Evolutionary conservation across 768 basidiomycete species (phyloP), one percentile per base, ranked within the genome.

Genomic region (Auricularia cornea): DNA sequence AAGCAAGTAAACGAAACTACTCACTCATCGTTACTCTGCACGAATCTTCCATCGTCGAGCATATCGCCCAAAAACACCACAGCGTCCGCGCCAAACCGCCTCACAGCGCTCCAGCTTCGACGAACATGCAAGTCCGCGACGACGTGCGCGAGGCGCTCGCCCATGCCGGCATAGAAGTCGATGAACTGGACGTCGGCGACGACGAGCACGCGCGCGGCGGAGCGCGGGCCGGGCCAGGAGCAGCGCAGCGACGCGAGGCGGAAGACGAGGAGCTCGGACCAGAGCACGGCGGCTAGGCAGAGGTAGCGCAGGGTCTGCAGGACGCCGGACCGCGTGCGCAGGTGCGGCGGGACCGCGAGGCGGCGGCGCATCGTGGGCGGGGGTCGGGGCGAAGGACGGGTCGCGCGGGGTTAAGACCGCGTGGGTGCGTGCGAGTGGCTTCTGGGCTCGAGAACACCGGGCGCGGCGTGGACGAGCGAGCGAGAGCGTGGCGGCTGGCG

Each of bases 51-150:
- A 61, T 83, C 85, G 68, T 96, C 93, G 84, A 96, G 84, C 91
- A 96, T 90, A 72, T 97, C 94, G 40, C 95, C 95, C 28, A 94
- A 78, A 66, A 96, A 89, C 2, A 97, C 76, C 4, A 96, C 83
- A 16, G 77, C 82, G 71, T 96, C 84, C 6, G 94, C 28, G 8
- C 29, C 76, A 61, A 83, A 78, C 5, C 77, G 74, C 60, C 83
- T 77, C 3, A 85, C 85, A 8, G 81, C 85, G 62, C 81, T 80
- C 94, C 94, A 97, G 69, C 81, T 88, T 75, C 93, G 95, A 56
- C 90, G 83, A 63, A 96, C 77, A 71, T 92, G 92, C 65, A 90
- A 78, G 76, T 96, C 91, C 60, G 90, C 86, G 60, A 93, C 71
- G 65, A 84, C 70, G 67, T 84, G 87, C 18, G 83, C 82, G 5